These are phyloP conservation scores for Populus davidiana DNA, from an alignment of 345 rosid genomes.

Conservation along the genomic window DNA sequence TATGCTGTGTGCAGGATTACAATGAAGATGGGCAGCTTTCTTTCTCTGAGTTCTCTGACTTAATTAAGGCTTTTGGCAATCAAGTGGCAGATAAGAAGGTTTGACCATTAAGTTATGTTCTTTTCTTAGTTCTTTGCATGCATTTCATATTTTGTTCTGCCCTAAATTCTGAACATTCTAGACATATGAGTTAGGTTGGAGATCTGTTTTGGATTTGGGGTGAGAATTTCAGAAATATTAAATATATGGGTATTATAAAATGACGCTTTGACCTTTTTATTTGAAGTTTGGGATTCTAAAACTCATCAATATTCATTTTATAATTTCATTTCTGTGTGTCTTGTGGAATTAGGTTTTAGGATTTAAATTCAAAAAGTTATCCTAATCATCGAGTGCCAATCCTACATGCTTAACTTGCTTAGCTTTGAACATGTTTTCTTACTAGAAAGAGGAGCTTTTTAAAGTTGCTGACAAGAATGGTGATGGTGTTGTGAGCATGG, in stretches of 20 bases:
- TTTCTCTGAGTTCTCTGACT: conserved; percentile 68
- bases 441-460: conserved; percentile 87
- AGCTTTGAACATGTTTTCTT: conserved; percentile 5
- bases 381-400: conserved; percentile 6
- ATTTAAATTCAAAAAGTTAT: background rate
- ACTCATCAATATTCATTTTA: conserved; percentile 6
- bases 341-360: background rate
- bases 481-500: conserved; percentile 84
- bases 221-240: background rate
- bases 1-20: conserved; percentile 51
- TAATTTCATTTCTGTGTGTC: background rate
- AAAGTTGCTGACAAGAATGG: conserved; percentile 84
- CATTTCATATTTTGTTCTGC: background rate
- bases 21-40: conserved; percentile 86
- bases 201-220: background rate
- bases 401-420: background rate
- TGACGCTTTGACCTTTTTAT: background rate
- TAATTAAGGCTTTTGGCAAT: conserved; percentile 82
- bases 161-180: background rate
- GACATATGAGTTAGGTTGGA: background rate
- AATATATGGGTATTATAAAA: background rate
- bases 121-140: conserved; percentile 5
- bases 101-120: conserved; percentile 16
- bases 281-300: background rate
- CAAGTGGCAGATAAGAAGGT: conserved; percentile 78